A percentile compares a stretch with the other conserved stretches of the same genome.
Conservation (phyloP, 495 filamentous ascomycete species). For the Staphylotrichum longicolle region DNA sequence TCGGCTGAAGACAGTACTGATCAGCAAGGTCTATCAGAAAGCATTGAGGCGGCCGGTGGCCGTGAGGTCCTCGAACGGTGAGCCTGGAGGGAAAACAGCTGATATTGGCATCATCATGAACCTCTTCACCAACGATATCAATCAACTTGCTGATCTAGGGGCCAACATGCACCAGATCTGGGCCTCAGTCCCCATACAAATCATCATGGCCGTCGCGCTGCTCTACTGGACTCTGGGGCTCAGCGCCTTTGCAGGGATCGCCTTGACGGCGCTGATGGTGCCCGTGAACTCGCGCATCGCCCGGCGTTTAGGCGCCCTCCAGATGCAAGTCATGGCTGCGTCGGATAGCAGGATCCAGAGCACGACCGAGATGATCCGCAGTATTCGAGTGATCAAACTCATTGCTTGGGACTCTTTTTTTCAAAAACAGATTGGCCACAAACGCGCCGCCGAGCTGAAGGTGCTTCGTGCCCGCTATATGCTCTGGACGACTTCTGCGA, state of each 20-base stretch:
- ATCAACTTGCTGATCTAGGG: too few relatives aligned
- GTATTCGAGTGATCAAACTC: too few relatives aligned
- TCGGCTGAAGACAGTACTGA: conserved; percentile 17
- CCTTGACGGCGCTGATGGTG: conserved; percentile 15
- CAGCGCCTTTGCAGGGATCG: conserved; percentile 17
- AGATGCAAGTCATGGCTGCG: conserved; percentile 18
- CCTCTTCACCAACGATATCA: too few relatives aligned
- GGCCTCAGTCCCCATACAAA: neutral
- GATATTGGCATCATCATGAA: too few relatives aligned
- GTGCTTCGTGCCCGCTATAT: too few relatives aligned
- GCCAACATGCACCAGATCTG: too few relatives aligned
- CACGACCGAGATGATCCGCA: too few relatives aligned
- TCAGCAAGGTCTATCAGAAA: conserved; percentile 18
- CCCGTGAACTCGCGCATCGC: conserved; percentile 18
- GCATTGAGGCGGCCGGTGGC: conserved; percentile 14
- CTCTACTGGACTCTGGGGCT: conserved; percentile 15
- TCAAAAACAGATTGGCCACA: too few relatives aligned
- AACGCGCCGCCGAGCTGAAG: too few relatives aligned
- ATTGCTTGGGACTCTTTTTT: too few relatives aligned
- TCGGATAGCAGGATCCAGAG: conserved; percentile 10
- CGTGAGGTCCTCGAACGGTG: neutral
- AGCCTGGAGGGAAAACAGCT: too few relatives aligned
- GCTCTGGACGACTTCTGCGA: too few relatives aligned
- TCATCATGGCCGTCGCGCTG: conserved; percentile 12
- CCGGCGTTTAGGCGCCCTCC: conserved; percentile 15